Conservation (phyloP, 2,329 filamentous ascomycete species). For the Periconia digitata region DNA sequence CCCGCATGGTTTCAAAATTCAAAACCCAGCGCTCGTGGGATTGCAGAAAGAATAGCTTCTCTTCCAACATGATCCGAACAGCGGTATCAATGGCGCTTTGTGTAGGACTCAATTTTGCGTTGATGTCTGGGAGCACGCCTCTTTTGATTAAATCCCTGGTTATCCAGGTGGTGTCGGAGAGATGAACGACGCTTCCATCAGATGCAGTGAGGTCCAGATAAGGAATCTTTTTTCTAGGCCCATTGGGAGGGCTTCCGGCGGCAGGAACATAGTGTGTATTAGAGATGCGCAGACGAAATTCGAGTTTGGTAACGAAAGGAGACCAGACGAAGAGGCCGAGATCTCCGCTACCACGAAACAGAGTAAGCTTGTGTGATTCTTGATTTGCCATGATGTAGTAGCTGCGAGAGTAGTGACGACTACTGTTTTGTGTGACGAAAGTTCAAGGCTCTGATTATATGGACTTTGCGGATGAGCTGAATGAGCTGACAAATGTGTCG, state of each 20-base stretch:
- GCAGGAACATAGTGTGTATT: constrained; percentile 50
- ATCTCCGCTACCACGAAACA: constrained; percentile 56
- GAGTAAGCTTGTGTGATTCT: constrained; percentile 29
- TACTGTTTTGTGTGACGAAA: neutral
- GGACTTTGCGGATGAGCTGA: neutral
- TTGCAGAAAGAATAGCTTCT: constrained; percentile 61
- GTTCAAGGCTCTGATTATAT: neutral
- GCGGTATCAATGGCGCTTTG: constrained; percentile 54
- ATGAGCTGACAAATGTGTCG: neutral
- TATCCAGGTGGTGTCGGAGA: constrained; percentile 62
- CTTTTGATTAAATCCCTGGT: constrained; percentile 47
- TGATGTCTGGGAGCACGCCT: constrained; percentile 53
- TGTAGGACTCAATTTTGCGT: constrained; percentile 43
- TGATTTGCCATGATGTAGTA: neutral
- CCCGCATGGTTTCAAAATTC: constrained; percentile 63
- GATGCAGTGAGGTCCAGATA: constrained; percentile 49
- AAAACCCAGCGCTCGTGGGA: constrained; percentile 59
- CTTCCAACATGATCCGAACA: constrained; percentile 59
- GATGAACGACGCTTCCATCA: constrained; percentile 13
- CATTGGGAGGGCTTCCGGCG: constrained; percentile 48
- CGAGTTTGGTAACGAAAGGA: constrained; percentile 64
- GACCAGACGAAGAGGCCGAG: constrained; percentile 57
- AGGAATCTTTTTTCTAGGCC: constrained; percentile 62
- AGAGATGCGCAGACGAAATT: constrained; percentile 61
- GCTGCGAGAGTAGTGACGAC: neutral